Conservation (phyloP, 805 yeast genomes). For the Cyberlindnera americana region DNA sequence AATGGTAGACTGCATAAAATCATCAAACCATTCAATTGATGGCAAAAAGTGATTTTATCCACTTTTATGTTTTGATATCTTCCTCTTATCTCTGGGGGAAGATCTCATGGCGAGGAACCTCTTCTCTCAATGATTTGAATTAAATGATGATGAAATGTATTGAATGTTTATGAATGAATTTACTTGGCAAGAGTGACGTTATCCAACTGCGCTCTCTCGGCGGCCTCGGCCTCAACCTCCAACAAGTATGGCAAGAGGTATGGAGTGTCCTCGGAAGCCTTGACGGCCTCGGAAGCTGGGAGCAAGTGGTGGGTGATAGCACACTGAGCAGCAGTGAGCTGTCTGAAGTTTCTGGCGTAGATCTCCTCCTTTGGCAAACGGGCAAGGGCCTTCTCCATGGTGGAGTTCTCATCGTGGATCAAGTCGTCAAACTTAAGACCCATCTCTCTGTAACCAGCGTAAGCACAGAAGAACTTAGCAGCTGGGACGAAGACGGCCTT, state of each 20-base stretch:
- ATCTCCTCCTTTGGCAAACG: slow-evolving; percentile 83
- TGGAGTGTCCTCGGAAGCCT: slow-evolving; percentile 75
- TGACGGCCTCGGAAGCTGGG: slow-evolving; percentile 74
- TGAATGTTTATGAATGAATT: not conserved
- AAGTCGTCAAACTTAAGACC: slow-evolving; percentile 92
- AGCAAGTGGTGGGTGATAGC: slow-evolving; percentile 80
- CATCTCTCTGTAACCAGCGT: slow-evolving; percentile 90
- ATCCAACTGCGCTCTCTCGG: slow-evolving; percentile 86
- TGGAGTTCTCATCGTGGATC: slow-evolving; percentile 81
- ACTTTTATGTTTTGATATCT: too few species aligned
- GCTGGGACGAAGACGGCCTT: slow-evolving; percentile 75
- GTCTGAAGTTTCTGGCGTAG: slow-evolving; percentile 90
- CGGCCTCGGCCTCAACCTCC: slow-evolving; percentile 90
- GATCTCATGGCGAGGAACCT: too few species aligned
- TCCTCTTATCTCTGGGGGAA: too few species aligned
- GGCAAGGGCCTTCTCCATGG: slow-evolving; percentile 78
- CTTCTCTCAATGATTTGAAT: slow-evolving; percentile 2
- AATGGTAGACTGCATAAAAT: too few species aligned
- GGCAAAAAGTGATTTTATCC: too few species aligned
- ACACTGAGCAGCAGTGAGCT: slow-evolving; percentile 87
- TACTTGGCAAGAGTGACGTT: slow-evolving; percentile 41
- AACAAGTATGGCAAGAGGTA: slow-evolving; percentile 85
- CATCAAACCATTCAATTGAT: too few species aligned
- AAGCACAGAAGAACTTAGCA: slow-evolving; percentile 66
- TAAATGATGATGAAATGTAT: slow-evolving; percentile 2